Base-by-base conservation (phyloP, 2,329 filamentous ascomycete species). In the Myriangium duriaei region DNA sequence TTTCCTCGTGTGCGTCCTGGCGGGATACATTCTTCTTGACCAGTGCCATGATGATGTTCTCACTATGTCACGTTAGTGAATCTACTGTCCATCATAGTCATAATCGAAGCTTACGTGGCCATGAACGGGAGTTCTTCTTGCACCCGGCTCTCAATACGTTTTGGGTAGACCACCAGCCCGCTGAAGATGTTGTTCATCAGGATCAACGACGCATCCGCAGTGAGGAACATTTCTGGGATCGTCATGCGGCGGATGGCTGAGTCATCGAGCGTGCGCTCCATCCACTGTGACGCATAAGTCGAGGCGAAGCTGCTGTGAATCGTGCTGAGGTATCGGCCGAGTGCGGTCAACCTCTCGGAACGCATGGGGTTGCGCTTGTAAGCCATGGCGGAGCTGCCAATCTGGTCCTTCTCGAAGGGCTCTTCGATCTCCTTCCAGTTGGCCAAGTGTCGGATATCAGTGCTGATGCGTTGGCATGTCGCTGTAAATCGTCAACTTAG, bases 1-100 rank as follows among this genome's bases (percentile, higher is more conserved):
- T 87, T 59, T 88, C 65, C 63, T 94, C 86, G 60, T 94, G 86
- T 1, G 83, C 80, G 39, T 87, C 82, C 56, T 92, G 84, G 35
- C 85, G 67, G 7, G 74, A 81, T 17, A 67, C 71, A 19, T 82
- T 83, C 52, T 77, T 71, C 40, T 75, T 73, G 17, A 79, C 74
- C 40, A 88, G 68, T 48, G 74, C 76, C 82, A 92, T 86, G 56
- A 87, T 82, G 54, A 86, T 77, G 47, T 71, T 69, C 53, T 72
- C 65, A 11, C 50, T 60, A 16, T 38, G 56, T 53, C 49, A 54
- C 55, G 12, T 33, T 26, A 24, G 40, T 19, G 9, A 21, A 13
- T n/a, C n/a, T n/a, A n/a, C n/a, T n/a, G n/a, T 28, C 12, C 18
- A 6, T 2, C 5, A 30, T 3, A 11, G 31, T 34, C 30, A 19